Evolutionary conservation across 495 filamentous ascomycete genomes (phyloP).

Genomic region (Neurospora pannonica): DNA sequence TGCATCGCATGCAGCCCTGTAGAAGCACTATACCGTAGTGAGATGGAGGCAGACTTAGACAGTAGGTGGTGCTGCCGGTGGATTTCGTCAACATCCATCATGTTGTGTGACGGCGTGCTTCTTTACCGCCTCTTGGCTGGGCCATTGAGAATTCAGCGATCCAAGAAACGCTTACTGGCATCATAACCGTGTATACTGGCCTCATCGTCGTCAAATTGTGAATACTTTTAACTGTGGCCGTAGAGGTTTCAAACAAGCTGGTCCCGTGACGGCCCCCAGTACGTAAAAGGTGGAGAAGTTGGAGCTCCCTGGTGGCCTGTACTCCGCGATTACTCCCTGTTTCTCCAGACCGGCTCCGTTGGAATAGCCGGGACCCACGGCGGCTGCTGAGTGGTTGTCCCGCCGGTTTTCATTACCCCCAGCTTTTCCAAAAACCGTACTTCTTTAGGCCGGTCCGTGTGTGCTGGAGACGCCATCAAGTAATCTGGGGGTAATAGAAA

Average conservation of each 20-base stretch:
- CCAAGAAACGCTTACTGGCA: constrained; percentile 6
- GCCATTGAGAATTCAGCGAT: background rate
- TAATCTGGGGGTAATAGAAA: constrained; percentile 36
- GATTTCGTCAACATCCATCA: background rate
- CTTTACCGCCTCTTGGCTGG: constrained; percentile 16
- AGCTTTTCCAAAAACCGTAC: constrained; percentile 8
- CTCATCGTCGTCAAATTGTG: constrained; percentile 10
- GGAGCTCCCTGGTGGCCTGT: background rate
- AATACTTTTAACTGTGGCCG: constrained; percentile 8
- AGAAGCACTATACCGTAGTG: background rate
- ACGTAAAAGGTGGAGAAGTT: constrained; percentile 17
- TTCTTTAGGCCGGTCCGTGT: constrained; percentile 6
- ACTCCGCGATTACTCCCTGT: background rate
- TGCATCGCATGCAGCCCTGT: background rate
- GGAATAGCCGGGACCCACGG: background rate
- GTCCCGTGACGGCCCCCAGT: constrained; percentile 22
- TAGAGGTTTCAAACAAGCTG: constrained; percentile 1
- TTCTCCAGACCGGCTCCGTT: constrained; percentile 5
- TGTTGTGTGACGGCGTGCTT: background rate
- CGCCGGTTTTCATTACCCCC: constrained; percentile 18
- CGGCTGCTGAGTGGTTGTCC: constrained; percentile 9
- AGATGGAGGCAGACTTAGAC: background rate
- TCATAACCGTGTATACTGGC: constrained; percentile 9
- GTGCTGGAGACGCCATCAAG: constrained; percentile 19
- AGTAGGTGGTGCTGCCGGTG: background rate